These are phyloP conservation scores for Tarenaya hassleriana DNA, from an alignment of 345 rosid genomes.

Conservation along the genomic window DNA sequence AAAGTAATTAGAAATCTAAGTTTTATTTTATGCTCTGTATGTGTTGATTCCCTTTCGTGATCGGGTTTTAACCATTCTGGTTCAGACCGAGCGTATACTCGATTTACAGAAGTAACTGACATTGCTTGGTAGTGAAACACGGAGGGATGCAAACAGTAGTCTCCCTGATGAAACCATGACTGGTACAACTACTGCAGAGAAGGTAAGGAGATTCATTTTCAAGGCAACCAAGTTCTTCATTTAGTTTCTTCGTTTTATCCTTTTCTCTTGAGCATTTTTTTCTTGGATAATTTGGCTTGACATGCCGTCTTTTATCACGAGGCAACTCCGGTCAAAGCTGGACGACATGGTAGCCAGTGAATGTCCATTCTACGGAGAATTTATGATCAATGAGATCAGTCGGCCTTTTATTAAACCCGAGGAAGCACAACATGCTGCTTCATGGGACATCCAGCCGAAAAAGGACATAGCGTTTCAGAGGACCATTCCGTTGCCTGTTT, in stretches of 20 bases:
- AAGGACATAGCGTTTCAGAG: conserved; percentile 50
- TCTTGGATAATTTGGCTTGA: conserved; percentile 1
- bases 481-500: conserved; percentile 47
- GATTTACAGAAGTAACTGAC: conserved; percentile 92
- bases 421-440: conserved; percentile 56
- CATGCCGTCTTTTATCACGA: conserved; percentile 12
- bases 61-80: conserved; percentile 5
- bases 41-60: conserved; percentile 11
- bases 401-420: conserved; percentile 65
- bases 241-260: neutral
- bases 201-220: conserved; percentile 38
- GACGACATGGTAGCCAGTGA: conserved; percentile 93
- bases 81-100: conserved; percentile 78
- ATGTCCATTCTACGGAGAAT: conserved; percentile 92
- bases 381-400: conserved; percentile 81
- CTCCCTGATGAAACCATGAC: conserved; percentile 53
- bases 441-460: conserved; percentile 80
- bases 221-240: neutral
- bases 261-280: conserved; percentile 4
- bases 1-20: neutral
- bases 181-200: conserved; percentile 59
- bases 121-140: conserved; percentile 62
- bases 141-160: conserved; percentile 56
- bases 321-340: conserved; percentile 81
- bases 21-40: neutral